Evolutionary conservation across 2,329 filamentous ascomycete species (phyloP), one percentile per base, ranked within the genome.

Genomic region (Shiraia sp.): DNA sequence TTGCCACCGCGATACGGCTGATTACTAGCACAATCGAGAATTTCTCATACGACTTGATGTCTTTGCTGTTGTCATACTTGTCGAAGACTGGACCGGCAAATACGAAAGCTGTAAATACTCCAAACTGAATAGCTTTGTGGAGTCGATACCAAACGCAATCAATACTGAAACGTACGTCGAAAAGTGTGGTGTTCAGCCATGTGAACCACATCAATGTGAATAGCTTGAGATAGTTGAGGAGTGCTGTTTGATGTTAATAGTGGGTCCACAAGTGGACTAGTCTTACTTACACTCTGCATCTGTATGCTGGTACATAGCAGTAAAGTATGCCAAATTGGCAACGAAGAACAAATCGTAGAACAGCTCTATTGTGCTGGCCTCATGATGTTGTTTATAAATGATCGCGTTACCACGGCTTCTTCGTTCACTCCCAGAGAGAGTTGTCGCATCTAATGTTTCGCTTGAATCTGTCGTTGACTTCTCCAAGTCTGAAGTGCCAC

Each of bases 241-340:
- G 51, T 15, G 45, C 53, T 58, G n/a, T 5, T 22, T 19, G 2
- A 6, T 6, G 14, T 8, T n/a, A 10, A 55, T 14, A 52, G 44
- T 35, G 1, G 10, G 9, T 10, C 4, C 34, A 7, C 10, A 8
- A 12, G 8, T 3, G 5, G 2, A n/a, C 6, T 15, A 3, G 14
- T 2, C 3, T 3, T 5, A 34, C 50, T 27, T 40, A 54, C 55
- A 53, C 38, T 59, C 65, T 37, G 53, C 72, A 66, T 78, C 75
- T 42, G 77, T 79, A 42, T 82, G 79, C 31, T 80, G 76, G 54
- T 80, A 76, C 15, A 75, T 73, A 17, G 70, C 70, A 8, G 78
- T 80, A 53, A 86, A 86, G 17, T 83, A 81, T 8, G 79, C 80
- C 36, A 86, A 72, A 54, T 85, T 86, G 28, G 81, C 83, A 6